phyloP scores from a whole-genome alignment of 768 basidiomycete species.

The Strobilomyces echinocephalus region DNA sequence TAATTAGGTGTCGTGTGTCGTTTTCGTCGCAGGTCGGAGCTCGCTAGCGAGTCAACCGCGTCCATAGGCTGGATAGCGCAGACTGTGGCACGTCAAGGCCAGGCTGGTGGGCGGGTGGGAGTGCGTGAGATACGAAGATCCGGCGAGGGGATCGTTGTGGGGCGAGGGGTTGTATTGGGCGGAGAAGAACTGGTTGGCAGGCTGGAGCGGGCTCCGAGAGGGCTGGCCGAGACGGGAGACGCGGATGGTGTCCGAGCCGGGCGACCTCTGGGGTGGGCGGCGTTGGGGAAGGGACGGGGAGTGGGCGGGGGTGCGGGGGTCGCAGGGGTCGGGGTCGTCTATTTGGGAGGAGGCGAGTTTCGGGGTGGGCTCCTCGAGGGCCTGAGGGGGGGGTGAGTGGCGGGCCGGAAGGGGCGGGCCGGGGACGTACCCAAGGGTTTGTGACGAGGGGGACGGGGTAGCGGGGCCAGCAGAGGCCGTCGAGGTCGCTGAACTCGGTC shows the following conservation, averaged over 20 bases:
- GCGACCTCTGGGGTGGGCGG: conserved; percentile 1
- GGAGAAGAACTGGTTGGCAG: conserved; percentile 24
- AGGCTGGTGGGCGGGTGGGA: conserved; percentile 9
- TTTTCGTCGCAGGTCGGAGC: conserved; percentile 6
- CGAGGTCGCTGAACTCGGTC: conserved; percentile 57
- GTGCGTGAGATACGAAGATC: conserved; percentile 5
- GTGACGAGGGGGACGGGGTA: conserved; percentile 30
- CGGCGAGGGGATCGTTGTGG: conserved; percentile 9
- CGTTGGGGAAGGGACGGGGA: conserved; percentile 1
- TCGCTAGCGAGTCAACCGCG: neutral
- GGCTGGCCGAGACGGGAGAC: conserved; percentile 22
- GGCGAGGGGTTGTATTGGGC: conserved; percentile 1
- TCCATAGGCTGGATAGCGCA: conserved; percentile 10
- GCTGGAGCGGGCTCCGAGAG: conserved; percentile 22
- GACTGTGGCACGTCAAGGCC: conserved; percentile 11
- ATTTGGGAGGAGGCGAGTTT: conserved; percentile 21
- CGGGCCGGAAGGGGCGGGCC: neutral
- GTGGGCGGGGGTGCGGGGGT: conserved; percentile 7
- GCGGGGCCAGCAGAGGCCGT: conserved; percentile 50
- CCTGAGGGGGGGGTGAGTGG: conserved; percentile 9
- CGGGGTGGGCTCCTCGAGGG: conserved; percentile 28
- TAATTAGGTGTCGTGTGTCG: conserved; percentile 11
- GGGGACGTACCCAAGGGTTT: conserved; percentile 23
- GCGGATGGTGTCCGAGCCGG: conserved; percentile 38
- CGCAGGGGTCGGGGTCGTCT: conserved; percentile 12